Evolutionary conservation across 192 early-diverging fungal species (phyloP), one percentile per base, ranked within the genome.

Genomic region (Lobosporangium transversale): DNA sequence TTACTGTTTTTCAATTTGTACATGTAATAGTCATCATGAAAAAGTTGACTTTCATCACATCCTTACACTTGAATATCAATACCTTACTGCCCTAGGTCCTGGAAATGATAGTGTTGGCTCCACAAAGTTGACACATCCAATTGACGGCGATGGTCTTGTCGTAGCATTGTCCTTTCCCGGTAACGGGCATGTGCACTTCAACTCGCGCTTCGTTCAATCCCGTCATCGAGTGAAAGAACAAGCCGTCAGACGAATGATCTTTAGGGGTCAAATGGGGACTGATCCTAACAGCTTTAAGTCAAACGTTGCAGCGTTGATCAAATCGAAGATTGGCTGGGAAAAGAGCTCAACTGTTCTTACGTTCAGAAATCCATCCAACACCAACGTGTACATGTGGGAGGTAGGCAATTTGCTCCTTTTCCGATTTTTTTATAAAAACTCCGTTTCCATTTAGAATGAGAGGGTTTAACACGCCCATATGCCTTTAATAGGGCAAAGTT

Each of bases 311-410:
- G 70, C 70, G 0, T 23, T 74, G n/a, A 21, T 74, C 15, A 74
- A 66, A 31, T 45, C 53, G 24, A 74, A 74, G 37, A 11, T 66
- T 29, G 70, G 70, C 21, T 66, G 62, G 62, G 70, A 66, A 42
- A 74, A 60, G 42, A 47, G 57, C 20, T 74, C 70, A 8, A 74
- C 70, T 3, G 70, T 74, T 1, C 57, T 74, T 20, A 66, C 70
- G 2, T 74, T 74, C 48, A 65, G 70, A 44, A 74, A 74, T 45
- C 70, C 70, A 7, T 74, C 70, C 47, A 74, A 74, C 44, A 74
- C 70, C 5, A 74, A 74, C 37, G 70, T 74, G 7, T 74, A 65
- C 42, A 66, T 74, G 70, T 74, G 70, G 70, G 70, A 74, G 70
- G 70, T 73, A 57, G 24, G 10, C 4, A 31, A 48, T 29, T 30